Percentiles rank a stretch among this genome's conserved stretches.
Conservation (phyloP, 1,284 basidiomycete species). For the Ustanciosporium gigantosporum region DNA sequence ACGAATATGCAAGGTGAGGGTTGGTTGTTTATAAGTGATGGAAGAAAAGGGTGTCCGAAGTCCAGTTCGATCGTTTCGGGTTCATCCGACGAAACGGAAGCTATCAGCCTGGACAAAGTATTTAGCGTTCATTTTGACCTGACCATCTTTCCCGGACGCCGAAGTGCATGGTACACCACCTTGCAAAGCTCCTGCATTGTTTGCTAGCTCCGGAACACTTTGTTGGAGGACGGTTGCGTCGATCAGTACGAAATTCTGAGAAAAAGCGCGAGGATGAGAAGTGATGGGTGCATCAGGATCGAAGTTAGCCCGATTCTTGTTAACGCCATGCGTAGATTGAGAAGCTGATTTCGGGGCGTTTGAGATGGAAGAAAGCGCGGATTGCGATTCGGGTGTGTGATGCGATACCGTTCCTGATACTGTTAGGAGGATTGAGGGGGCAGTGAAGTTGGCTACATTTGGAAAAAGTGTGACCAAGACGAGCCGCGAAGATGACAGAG, state of each 20-base stretch:
- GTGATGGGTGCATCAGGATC: constrained; percentile 49
- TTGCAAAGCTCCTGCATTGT: constrained; percentile 2
- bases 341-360: constrained; percentile 48
- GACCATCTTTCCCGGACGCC: constrained; percentile 22
- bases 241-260: constrained; percentile 53
- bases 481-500: no score
- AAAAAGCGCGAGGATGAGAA: constrained; percentile 46
- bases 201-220: background rate
- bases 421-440: constrained; percentile 47
- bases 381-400: constrained; percentile 52
- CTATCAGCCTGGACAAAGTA: constrained; percentile 55
- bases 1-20: no score
- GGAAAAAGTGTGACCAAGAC: no score
- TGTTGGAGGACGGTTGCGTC: constrained; percentile 10
- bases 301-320: constrained; percentile 19
- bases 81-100: constrained; percentile 51
- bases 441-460: constrained; percentile 27
- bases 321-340: constrained; percentile 26
- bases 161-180: constrained; percentile 16
- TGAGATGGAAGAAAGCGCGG: constrained; percentile 24
- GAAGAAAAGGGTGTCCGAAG: no score
- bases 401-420: constrained; percentile 55
- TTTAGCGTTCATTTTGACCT: constrained; percentile 25
- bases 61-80: no score
- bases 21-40: no score